Conservation (phyloP, 345 rosid species). For the Salix brachista region DNA sequence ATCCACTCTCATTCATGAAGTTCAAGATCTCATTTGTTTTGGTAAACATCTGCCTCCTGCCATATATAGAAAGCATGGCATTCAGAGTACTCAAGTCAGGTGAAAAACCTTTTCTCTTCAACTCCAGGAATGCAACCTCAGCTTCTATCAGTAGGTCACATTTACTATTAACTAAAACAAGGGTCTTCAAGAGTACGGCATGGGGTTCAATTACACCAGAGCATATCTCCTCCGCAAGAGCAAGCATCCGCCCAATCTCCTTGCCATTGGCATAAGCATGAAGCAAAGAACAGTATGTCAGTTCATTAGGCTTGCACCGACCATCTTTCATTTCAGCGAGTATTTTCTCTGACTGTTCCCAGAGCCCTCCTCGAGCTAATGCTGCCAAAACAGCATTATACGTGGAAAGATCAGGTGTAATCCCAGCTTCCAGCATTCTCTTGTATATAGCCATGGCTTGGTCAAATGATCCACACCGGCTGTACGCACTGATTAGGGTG, state of each 20-base stretch:
- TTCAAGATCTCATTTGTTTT: constrained; percentile 67
- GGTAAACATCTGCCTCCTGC: constrained; percentile 75
- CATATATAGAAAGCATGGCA: constrained; percentile 85
- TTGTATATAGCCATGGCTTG: constrained; percentile 81
- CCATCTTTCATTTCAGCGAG: constrained; percentile 76
- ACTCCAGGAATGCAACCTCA: constrained; percentile 71
- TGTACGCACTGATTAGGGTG: constrained; percentile 82
- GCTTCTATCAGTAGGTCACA: constrained; percentile 70
- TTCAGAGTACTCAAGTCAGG: constrained; percentile 74
- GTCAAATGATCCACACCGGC: constrained; percentile 80
- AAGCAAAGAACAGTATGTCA: constrained; percentile 76
- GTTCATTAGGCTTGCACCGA: constrained; percentile 79
- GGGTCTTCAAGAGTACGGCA: constrained; percentile 75
- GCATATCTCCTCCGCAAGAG: constrained; percentile 76
- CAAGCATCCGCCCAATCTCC: constrained; percentile 69
- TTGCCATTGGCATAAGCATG: constrained; percentile 90
- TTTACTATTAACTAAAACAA: constrained; percentile 83
- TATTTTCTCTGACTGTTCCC: constrained; percentile 90
- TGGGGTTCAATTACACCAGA: constrained; percentile 69
- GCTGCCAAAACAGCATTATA: constrained; percentile 93
- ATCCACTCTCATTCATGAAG: constrained; percentile 77
- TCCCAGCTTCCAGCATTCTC: constrained; percentile 85
- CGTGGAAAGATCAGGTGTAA: constrained; percentile 80
- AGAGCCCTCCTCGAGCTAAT: constrained; percentile 89
- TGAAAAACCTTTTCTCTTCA: constrained; percentile 61